Base-by-base conservation (phyloP, 345 rosid genomes). In the Lagerstroemia speciosa region DNA sequence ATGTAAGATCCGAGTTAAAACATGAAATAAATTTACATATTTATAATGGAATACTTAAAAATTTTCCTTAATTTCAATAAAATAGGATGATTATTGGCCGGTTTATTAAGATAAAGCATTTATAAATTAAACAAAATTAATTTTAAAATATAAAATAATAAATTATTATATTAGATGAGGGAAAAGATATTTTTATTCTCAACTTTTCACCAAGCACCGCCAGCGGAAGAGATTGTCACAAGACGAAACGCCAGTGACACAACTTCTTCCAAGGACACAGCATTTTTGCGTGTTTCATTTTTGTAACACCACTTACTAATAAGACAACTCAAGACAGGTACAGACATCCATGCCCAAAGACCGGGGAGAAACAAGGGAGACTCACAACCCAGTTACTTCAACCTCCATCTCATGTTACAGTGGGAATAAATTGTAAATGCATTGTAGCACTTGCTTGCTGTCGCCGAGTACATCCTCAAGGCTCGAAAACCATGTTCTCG, bases 401-500 rank as follows among this genome's bases (percentile, higher is more conserved):
- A 53, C 7, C 29, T 53, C 60, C 30, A 53, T n/a, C 29, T 53
- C 24, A 53, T 30, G 10, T 20, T 24, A 45, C 60, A 53, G 6
- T 53, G 12, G 60, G 1, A n/a, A n/a, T n/a, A n/a, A n/a, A n/a
- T n/a, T n/a, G n/a, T 53, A 53, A 53, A 53, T 24, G 30, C 24
- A 53, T 20, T 5, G 10, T 24, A 53, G 60, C 55, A 20, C 5
- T 48, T 9, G 24, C 55, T 24, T 55, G 38, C 53, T 16, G 41
- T 8, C 19, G 58, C 58, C 22, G 19, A 0, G 69, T 27, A 62
- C n/a, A 52, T 32, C 11, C 32, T 74, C 84, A 81, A 43, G 78
- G 69, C 70, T 77, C 78, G 41, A 78, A 74, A 37, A 72, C 77
- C 79, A 79, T 74, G 48, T 75, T 82, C 79, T 74, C 83, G 3